Base-by-base conservation (phyloP, 2,329 filamentous ascomycete genomes). In the Westerdykella ornata region DNA sequence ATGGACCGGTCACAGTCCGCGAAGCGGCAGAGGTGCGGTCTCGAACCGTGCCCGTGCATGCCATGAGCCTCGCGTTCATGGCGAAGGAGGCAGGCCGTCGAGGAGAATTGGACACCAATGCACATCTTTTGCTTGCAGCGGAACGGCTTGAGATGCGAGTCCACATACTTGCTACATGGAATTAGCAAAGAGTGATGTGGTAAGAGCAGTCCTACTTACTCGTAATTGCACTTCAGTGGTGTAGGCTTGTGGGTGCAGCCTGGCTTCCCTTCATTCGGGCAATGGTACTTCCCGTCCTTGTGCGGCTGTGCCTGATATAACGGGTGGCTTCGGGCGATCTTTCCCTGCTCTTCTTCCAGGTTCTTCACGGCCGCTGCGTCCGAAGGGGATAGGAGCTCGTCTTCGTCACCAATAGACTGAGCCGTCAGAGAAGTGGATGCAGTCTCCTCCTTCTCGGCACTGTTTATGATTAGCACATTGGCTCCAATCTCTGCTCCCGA, bases 171-270 rank as follows among this genome's bases (percentile, higher is more conserved):
- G 77, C 89, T 95, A 63, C 37, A 38, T 31, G 32, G 20, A 57
- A 48, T 57, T 45, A 63, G 44, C 15, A 9, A n/a, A 41, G 42
- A 29, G 16, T 19, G 19, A 18, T 29, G 39, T 33, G 15, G 30
- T 26, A 14, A 45, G 36, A 35, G 29, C 34, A 46, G 7, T 53
- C 45, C 47, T 17, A 71, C 87, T 78, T 83, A 94, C 89, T 96
- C 89, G 65, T 96, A 97, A 71, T 95, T 94, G 81, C 90, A 96
- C 79, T 96, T 96, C 56, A 97, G 85, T 73, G 94, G 92, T 62
- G 94, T 92, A 31, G 89, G 81, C 71, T 86, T 85, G 80, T 96
- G 90, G 67, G 79, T 85, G 78, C 90, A 97, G 60, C 81, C 75
- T 38, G 77, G 71, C 43, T 74, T 71, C 55, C 80, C 84, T 65